phyloP scores from a whole-genome alignment of 345 rosid genomes.

The Viola odorata region DNA sequence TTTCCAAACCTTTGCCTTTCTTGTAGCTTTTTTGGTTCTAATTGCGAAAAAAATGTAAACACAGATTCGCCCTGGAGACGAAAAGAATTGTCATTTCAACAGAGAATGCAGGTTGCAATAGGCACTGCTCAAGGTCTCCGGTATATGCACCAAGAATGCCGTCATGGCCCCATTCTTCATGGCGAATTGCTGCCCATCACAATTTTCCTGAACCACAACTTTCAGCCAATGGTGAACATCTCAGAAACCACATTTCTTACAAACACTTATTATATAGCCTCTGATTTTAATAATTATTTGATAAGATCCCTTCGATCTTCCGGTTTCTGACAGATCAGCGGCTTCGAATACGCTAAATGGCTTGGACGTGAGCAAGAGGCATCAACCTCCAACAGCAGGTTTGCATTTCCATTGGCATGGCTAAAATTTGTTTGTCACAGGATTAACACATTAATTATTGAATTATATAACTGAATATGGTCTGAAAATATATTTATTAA shows the following conservation, averaged over 20 bases:
- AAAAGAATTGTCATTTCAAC: slow-evolving; percentile 21
- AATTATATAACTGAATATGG: not conserved
- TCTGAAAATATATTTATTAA: not conserved
- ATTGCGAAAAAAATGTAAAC: too few relatives aligned
- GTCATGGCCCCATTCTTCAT: slow-evolving; percentile 28
- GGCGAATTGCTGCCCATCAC: slow-evolving; percentile 25
- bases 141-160: slow-evolving; percentile 40
- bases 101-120: slow-evolving; percentile 29
- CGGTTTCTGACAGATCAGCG: slow-evolving; percentile 26
- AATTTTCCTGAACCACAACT: slow-evolving; percentile 21
- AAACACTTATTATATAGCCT: not conserved
- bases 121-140: slow-evolving; percentile 28
- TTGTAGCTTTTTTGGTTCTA: too few relatives aligned
- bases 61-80: slow-evolving; percentile 11
- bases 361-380: slow-evolving; percentile 17
- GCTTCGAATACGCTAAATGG: slow-evolving; percentile 33
- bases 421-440: too few relatives aligned
- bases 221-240: slow-evolving; percentile 31
- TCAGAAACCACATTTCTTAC: not conserved
- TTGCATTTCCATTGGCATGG: not conserved
- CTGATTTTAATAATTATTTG: not conserved
- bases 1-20: too few relatives aligned
- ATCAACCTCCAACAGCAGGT: slow-evolving; percentile 18
- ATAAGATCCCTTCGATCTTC: not conserved
- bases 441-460: too few relatives aligned